A percentile compares a stretch with the other conserved stretches of the same genome.
Conservation (phyloP, 345 rosid genomes). For the Citrus glauca region DNA sequence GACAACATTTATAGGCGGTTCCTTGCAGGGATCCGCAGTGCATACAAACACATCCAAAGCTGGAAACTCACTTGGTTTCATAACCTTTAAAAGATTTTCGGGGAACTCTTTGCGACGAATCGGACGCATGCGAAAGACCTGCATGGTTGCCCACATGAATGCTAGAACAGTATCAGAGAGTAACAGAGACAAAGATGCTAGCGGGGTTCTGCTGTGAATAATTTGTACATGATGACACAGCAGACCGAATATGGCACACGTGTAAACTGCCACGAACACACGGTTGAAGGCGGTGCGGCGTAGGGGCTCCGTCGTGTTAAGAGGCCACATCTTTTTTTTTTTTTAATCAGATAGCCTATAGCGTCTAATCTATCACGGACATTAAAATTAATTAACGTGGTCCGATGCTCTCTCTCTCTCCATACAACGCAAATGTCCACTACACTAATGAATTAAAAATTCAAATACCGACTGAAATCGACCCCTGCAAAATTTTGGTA, state of each 20-base stretch:
- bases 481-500: too few species aligned
- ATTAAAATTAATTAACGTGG: too few species aligned
- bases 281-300: constrained; percentile 43
- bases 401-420: too few species aligned
- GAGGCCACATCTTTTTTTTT: background rate
- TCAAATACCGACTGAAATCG: too few species aligned
- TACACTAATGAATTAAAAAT: too few species aligned
- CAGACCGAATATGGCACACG: constrained; percentile 46
- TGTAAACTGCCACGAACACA: constrained; percentile 41
- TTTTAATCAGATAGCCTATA: too few species aligned
- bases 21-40: constrained; percentile 90
- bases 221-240: constrained; percentile 45
- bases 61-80: constrained; percentile 37
- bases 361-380: too few species aligned
- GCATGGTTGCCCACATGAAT: constrained; percentile 52
- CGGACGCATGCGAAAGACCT: constrained; percentile 41
- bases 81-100: constrained; percentile 29
- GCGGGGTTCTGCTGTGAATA: background rate
- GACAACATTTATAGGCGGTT: constrained; percentile 68
- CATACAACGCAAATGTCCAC: too few species aligned
- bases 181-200: constrained; percentile 26
- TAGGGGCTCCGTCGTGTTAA: constrained; percentile 30
- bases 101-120: constrained; percentile 43
- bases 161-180: constrained; percentile 58
- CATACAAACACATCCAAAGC: constrained; percentile 70